A percentile compares a stretch with the other conserved stretches of the same genome.
Conservation (phyloP, 805 yeast species). For the Wickerhamiella galacta region DNA sequence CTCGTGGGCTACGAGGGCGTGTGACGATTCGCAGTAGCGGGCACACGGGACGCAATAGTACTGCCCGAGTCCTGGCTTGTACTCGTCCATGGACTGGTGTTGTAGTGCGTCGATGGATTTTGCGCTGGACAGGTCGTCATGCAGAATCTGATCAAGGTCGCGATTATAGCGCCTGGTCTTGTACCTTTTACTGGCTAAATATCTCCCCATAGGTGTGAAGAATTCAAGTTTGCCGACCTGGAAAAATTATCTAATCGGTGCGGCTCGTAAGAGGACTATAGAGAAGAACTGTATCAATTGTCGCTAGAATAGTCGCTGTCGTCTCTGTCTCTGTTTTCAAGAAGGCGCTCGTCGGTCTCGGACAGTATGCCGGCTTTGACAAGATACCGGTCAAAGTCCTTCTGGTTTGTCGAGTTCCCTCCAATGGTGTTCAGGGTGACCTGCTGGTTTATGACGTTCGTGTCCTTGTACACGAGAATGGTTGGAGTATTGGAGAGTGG, state of each 20-base stretch:
- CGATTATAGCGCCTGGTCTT: slow-evolving; percentile 37
- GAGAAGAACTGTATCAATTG: neutral
- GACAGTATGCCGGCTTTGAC: slow-evolving; percentile 51
- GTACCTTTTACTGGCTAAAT: neutral
- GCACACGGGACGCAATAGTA: slow-evolving; percentile 90
- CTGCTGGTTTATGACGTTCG: slow-evolving; percentile 62
- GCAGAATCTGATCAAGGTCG: slow-evolving; percentile 62
- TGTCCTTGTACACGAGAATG: slow-evolving; percentile 59
- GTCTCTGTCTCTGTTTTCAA: slow-evolving; percentile 32
- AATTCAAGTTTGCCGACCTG: no score
- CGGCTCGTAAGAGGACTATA: no score
- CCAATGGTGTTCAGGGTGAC: slow-evolving; percentile 70
- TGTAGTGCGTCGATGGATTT: slow-evolving; percentile 42
- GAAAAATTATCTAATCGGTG: neutral
- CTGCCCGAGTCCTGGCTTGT: slow-evolving; percentile 87
- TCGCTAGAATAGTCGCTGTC: slow-evolving; percentile 3
- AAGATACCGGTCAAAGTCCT: slow-evolving; percentile 59
- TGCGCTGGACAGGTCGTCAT: slow-evolving; percentile 50
- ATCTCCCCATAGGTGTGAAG: neutral
- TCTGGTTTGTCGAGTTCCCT: slow-evolving; percentile 55
- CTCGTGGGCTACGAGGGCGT: slow-evolving; percentile 54
- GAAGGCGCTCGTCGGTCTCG: slow-evolving; percentile 48
- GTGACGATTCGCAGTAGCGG: slow-evolving; percentile 67
- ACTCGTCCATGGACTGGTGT: slow-evolving; percentile 76
- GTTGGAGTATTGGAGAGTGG: slow-evolving; percentile 90